Base-by-base conservation (phyloP, 1,139 yeast genomes). In the Geotrichum fermentans region DNA sequence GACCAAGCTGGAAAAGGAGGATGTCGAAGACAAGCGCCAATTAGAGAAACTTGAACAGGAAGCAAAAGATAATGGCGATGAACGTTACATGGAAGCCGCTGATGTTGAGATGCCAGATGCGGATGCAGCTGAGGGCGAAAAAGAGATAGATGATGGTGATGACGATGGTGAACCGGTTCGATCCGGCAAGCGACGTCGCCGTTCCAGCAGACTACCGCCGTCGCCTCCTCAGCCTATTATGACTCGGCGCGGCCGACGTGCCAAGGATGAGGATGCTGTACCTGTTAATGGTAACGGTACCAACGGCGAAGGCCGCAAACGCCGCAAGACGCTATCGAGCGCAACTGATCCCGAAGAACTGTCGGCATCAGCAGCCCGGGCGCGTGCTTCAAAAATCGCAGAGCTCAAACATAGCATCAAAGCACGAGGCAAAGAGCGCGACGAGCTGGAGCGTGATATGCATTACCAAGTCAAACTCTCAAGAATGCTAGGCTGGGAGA, bases 21-120 rank as follows among this genome's bases (percentile, higher is more conserved):
- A 58, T 2, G 61, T 59, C 18, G 61, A 55, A 21, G 67, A 60
- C 20, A 52, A 26, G 49, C 61, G 37, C 10, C 20, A 37, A 21
- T 24, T 50, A 6, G 22, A 35, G 11, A 22, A 33, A 34, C 39
- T 56, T 4, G 53, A 52, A 18, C 52, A 52, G 22, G 49, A 47
- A 10, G 33, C 14, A 1, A 20, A 33, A 8, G 28, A 38, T 5
- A 30, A 29, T 18, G 30, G 37, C 29, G 14, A 17, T 14, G n/a
- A 13, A 4, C 22, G 37, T 20, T 45, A 47, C 8, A n/a, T 7
- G 3, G 14, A 37, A 4, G 28, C 16, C 11, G 29, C n/a, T 22
- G 54, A 52, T 10, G 47, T 49, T 17, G 53, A 48, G 3, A 52
- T 50, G 24, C 54, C 40, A 6, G 54, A 53, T 10, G 53, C 46